Base-by-base conservation (phyloP, 2,329 filamentous ascomycete species). In the Simplicillium aogashimaense region DNA sequence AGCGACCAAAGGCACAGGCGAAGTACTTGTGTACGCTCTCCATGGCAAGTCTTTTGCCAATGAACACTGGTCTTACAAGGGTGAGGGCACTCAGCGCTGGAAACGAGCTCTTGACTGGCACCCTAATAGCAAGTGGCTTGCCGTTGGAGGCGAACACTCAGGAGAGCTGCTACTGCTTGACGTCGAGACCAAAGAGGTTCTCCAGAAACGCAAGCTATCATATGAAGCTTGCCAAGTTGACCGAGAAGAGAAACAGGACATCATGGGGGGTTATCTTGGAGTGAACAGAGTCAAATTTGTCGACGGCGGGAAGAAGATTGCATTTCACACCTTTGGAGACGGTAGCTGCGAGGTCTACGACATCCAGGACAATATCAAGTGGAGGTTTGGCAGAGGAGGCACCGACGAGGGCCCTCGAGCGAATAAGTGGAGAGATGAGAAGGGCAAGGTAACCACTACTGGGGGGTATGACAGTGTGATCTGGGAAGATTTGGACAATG, bases 91-190 rank as follows among this genome's bases (percentile, higher is more conserved):
- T 2, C 8, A 17, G 6, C 15, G 16, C 3, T 42, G 39, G 39
- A 34, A 20, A 11, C 32, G 43, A 2, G 40, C 43, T 4, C 20
- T 44, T n/a, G 39, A 40, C n/a, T 42, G 43, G 43, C 39, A 42
- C 17, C 43, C 43, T 7, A 36, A 43, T 16, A 17, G 32, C 32
- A 39, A 34, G 16, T 37, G 14, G 33, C 37, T 43, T 3, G 41
- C 41, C 35, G 41, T 40, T 3, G 41, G 37, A n/a, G 20, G 15
- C 12, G 29, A 35, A 3, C 11, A 31, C 3, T 14, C n/a, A 7
- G 29, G 29, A 10, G 20, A 32, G 15, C 15, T 43, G 7, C 12
- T 36, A 3, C 34, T 39, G 4, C 41, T 43, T 5, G 41, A 43
- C 34, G 28, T 43, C 8, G 28, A 40, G 29, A 29, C 28, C 3